Evolutionary conservation across 2,329 filamentous ascomycete species (phyloP).

Genomic region (Pestalotiopsis sp.): DNA sequence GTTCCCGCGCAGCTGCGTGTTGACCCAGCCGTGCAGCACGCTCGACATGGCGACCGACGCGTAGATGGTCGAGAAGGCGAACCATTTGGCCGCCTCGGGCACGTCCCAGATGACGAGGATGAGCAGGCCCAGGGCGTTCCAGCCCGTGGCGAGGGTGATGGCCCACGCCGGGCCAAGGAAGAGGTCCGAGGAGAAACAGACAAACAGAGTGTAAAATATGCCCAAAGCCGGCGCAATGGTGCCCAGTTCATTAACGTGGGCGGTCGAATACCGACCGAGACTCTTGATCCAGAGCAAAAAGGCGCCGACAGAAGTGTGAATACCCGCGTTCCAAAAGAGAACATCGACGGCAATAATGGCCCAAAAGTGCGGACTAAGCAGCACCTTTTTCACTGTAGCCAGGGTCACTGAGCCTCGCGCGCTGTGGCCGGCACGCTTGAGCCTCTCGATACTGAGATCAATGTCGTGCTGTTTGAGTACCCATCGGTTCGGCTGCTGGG

Average conservation of each 20-base stretch:
- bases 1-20: conserved; percentile 46
- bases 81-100: conserved; percentile 55
- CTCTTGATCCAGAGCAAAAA: conserved; percentile 62
- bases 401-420: conserved; percentile 16
- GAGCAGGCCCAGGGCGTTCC: conserved; percentile 54
- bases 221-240: conserved; percentile 55
- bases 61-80: conserved; percentile 52
- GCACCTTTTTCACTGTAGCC: conserved; percentile 32
- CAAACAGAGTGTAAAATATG: conserved; percentile 55
- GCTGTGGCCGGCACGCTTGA: conserved; percentile 41
- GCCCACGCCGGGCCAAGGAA: conserved; percentile 54
- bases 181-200: conserved; percentile 57
- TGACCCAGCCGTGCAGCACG: conserved; percentile 58
- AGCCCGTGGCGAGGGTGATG: conserved; percentile 50
- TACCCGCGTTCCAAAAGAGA: conserved; percentile 58
- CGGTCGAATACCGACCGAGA: conserved; percentile 45
- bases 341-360: conserved; percentile 51
- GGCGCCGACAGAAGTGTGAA: conserved; percentile 45
- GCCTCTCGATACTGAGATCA: conserved; percentile 43
- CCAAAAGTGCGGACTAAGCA: conserved; percentile 50
- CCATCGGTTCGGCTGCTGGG: conserved; percentile 22
- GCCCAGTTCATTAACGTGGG: conserved; percentile 52
- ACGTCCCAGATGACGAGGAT: conserved; percentile 59
- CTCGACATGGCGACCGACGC: conserved; percentile 53
- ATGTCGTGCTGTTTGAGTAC: conserved; percentile 40